Conservation (phyloP, 495 filamentous ascomycete genomes). For the Venustampulla echinocandica region DNA sequence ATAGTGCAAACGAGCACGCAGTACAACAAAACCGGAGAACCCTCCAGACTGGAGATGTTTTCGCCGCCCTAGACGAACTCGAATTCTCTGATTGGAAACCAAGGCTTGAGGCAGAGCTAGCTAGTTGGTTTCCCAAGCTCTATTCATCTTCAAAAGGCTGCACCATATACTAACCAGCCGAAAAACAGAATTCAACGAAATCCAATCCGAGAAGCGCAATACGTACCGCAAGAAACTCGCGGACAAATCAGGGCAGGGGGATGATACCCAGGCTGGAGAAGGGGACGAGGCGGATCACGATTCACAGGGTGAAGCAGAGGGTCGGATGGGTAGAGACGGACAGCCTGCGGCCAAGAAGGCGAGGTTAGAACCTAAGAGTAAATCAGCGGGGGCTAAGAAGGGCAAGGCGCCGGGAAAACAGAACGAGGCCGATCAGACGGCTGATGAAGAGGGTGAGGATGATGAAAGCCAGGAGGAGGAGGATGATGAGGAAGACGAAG, state of each 20-base stretch:
- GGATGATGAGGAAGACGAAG: constrained; percentile 33
- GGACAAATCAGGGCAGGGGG: constrained; percentile 28
- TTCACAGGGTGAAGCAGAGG: constrained; percentile 22
- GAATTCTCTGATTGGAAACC: constrained; percentile 72
- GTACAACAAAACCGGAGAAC: constrained; percentile 65
- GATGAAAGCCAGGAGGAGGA: constrained; percentile 37
- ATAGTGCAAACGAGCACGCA: constrained; percentile 71
- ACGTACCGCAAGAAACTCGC: constrained; percentile 38
- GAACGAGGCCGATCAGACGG: constrained; percentile 25
- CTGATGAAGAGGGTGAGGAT: constrained; percentile 37
- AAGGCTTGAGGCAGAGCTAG: constrained; percentile 47
- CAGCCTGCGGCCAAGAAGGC: constrained; percentile 40
- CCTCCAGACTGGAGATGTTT: constrained; percentile 74
- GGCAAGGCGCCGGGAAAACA: constrained; percentile 37
- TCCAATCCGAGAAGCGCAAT: constrained; percentile 57
- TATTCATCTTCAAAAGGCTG: constrained; percentile 35
- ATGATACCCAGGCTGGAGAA: constrained; percentile 28
- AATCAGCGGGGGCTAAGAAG: constrained; percentile 34
- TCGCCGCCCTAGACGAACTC: constrained; percentile 69
- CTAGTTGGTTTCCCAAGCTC: constrained; percentile 24
- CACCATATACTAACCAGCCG: constrained; percentile 16
- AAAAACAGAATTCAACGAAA: constrained; percentile 40
- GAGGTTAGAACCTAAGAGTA: constrained; percentile 39
- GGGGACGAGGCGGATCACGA: constrained; percentile 28
- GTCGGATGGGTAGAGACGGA: constrained; percentile 27